These are phyloP conservation scores for Smithsoniella earleae DNA, from an alignment of 163 green algal species.

Conservation along the genomic window DNA sequence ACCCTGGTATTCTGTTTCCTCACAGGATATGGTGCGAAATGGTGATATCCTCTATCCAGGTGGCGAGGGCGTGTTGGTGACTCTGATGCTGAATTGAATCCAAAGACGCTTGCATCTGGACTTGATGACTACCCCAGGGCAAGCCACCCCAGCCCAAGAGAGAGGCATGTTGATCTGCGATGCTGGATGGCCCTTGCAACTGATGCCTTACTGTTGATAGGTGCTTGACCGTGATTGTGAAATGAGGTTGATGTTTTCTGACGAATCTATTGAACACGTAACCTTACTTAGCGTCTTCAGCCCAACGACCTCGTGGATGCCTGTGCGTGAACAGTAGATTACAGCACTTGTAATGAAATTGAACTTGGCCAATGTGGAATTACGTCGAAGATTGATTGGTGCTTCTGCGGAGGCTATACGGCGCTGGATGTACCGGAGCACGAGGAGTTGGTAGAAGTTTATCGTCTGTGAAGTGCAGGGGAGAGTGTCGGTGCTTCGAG, in stretches of 20 bases:
- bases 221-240: too few relatives aligned
- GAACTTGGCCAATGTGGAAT: too few relatives aligned
- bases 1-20: too few relatives aligned
- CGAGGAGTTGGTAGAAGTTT: neutral
- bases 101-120: conserved; percentile 79
- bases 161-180: conserved; percentile 85
- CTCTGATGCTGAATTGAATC: conserved; percentile 72
- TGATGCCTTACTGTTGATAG: conserved; percentile 31
- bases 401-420: neutral
- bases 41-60: too few relatives aligned
- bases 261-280: too few relatives aligned
- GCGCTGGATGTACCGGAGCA: neutral
- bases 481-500: neutral
- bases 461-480: conserved; percentile 7
- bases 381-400: too few relatives aligned
- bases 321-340: too few relatives aligned
- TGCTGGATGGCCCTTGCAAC: conserved; percentile 76
- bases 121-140: conserved; percentile 89
- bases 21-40: too few relatives aligned
- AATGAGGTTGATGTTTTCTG: too few relatives aligned
- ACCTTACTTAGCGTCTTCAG: too few relatives aligned
- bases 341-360: too few relatives aligned
- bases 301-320: too few relatives aligned
- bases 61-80: conserved; percentile 59
- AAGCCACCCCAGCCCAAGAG: conserved; percentile 69